phyloP scores from a whole-genome alignment of 1,139 yeast species.

The Chernovozyma aurita region DNA sequence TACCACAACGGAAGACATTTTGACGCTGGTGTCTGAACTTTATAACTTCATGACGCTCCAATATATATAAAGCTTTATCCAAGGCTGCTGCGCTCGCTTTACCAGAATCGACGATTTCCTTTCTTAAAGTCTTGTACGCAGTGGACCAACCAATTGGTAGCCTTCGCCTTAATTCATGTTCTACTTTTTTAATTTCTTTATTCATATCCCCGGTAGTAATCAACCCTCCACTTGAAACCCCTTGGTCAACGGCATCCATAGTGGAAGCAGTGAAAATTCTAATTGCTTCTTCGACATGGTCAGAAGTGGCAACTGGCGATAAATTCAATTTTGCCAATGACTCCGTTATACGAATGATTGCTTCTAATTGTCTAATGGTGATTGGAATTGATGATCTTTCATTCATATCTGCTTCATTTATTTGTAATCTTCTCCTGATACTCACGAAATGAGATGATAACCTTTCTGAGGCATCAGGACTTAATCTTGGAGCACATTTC shows the following conservation, averaged over 20 bases:
- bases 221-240: slow-evolving; percentile 45
- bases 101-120: slow-evolving; percentile 77
- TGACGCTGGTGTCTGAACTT: slow-evolving; percentile 88
- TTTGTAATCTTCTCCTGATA: slow-evolving; percentile 78
- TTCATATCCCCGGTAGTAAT: slow-evolving; percentile 49
- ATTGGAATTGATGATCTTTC: slow-evolving; percentile 96
- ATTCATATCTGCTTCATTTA: slow-evolving; percentile 74
- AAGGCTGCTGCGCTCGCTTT: slow-evolving; percentile 67
- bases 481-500: slow-evolving; percentile 88
- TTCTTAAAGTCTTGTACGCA: slow-evolving; percentile 74
- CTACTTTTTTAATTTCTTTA: slow-evolving; percentile 73
- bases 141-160: slow-evolving; percentile 97
- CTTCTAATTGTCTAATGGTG: slow-evolving; percentile 96
- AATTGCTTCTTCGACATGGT: slow-evolving; percentile 94
- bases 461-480: slow-evolving; percentile 86
- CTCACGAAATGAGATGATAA: slow-evolving; percentile 93
- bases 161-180: slow-evolving; percentile 81
- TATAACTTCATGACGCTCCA: slow-evolving; percentile 84
- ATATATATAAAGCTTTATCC: slow-evolving; percentile 74
- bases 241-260: slow-evolving; percentile 94
- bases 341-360: slow-evolving; percentile 93
- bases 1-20: slow-evolving; percentile 73
- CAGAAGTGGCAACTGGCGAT: slow-evolving; percentile 78
- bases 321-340: slow-evolving; percentile 84
- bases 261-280: slow-evolving; percentile 94